phyloP scores from a whole-genome alignment of 305 asterid genomes.

The Solanum hybrid region DNA sequence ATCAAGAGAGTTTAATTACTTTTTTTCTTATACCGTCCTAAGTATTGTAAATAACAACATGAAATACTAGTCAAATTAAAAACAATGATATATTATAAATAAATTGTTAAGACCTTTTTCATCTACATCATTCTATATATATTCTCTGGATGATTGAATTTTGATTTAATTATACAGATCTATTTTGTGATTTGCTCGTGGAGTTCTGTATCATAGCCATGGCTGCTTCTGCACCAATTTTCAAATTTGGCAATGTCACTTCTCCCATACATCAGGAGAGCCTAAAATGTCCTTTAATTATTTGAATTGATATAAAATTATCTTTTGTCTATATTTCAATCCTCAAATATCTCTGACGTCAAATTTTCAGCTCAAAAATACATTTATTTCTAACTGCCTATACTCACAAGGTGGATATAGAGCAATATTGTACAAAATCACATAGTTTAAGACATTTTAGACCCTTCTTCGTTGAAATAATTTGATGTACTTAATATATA shows the following conservation, averaged over 20 bases:
- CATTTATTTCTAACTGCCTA: not conserved
- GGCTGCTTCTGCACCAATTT: not conserved
- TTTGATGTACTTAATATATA: not conserved
- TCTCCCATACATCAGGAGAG: not conserved
- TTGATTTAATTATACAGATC: not conserved
- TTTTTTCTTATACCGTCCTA: not conserved
- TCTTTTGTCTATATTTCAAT: no score
- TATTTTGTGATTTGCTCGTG: no score
- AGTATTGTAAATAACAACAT: not conserved
- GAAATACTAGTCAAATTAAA: not conserved
- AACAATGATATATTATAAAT: no score
- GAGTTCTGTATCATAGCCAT: no score
- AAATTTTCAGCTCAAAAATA: no score
- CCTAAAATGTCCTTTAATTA: not conserved
- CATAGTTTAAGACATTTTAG: no score
- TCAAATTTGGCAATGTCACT: not conserved
- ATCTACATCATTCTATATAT: not conserved
- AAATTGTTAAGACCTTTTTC: not conserved
- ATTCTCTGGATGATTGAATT: not conserved
- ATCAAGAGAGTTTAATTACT: not conserved
- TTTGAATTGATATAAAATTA: no score
- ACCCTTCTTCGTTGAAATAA: not conserved
- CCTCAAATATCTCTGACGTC: not conserved
- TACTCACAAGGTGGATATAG: not conserved
- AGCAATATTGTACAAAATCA: not conserved